Base-by-base conservation (phyloP, 108 stramenopile species). In the Pseudonitzschia pungens region DNA sequence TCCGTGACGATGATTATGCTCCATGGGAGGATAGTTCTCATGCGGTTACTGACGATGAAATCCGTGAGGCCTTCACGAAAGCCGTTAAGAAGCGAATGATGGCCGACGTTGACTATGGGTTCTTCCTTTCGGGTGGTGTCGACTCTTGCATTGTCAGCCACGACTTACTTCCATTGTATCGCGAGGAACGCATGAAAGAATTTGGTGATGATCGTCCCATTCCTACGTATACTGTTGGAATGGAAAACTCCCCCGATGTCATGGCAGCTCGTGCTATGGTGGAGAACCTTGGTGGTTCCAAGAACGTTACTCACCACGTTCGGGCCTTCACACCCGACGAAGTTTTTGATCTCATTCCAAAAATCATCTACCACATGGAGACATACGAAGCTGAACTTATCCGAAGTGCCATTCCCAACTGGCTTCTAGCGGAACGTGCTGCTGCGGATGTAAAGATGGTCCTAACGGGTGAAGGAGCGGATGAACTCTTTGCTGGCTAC, bases 331-430 rank as follows among this genome's bases (percentile, higher is more conserved):
- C 87, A 0, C 80, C 81, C 7, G 81, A 85, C 24, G 87, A 89
- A 65, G 90, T 87, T n/a, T 88, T 91, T 70, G 86, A 86, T 42
- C 73, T 91, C 14, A 84, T 91, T 45, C 87, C 87, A 31, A 85
- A 89, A 52, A 87, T 89, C 71, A 71, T 91, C 48, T 88, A 88
- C 65, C 90, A 91, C 72, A 91, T 91, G 90, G 90, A 91, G 69
- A 91, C 87, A 16, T 91, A 89, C 71, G 87, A 91, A 64, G 88
- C 90, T 12, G 87, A 91, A 75, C 74, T 91, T 55, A 91, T 91
- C 65, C 87, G 90, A 31, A 82, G 81, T 71, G 76, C 85, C 45
- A 89, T 91, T 62, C 90, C 90, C 9, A 91, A 91, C 66, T 91
- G 86, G 86, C 60, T 91, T 18, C 75, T 91, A 33, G 90, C 90